Base-by-base conservation (phyloP, 1,139 yeast genomes). In the Protomyces macrosporus region DNA sequence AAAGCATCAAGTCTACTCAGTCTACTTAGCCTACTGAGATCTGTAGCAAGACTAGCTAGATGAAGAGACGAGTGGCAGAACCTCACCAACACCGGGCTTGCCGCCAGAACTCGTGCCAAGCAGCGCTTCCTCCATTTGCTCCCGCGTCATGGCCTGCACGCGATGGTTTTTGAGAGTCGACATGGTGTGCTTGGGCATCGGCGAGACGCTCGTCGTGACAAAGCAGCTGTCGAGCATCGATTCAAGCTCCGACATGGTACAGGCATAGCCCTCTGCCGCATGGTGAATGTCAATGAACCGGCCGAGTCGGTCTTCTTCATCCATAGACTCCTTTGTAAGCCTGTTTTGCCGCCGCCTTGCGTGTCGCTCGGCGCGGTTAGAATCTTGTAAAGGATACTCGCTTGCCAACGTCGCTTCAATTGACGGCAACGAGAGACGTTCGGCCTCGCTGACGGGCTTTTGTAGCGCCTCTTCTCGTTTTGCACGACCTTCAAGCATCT, bases 21-120 rank as follows among this genome's bases (percentile, higher is more conserved):
- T 23, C 23, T 23, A 12, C 39, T 35, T 36, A 12, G 12, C 3
- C 9, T 36, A 36, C 12, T 9, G 1, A 12, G 9, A 3, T 36
- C 9, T 9, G 3, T 9, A 12, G 12, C 12, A 12, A 36, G 39
- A 12, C 39, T 36, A 39, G 42, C 42, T 12, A 6, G 14, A 6
- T 39, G 12, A 39, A 6, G 12, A 3, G n/a, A 9, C 14, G 42
- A 42, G 32, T 10, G 48, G 33, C n/a, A 42, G 48, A 9, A 58
- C 62, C 33, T 58, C 62, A 12, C 34, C 7, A 14, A 58, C 42
- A 10, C 65, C 65, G 14, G 62, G 62, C 23, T 58, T 34, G 10
- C 63, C 65, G 6, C 63, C 65, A 33, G 61, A 56, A 33, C 58
- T 63, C n/a, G 65, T 63, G 9, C 65, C 65, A 36, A 63, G 45